These are phyloP conservation scores for Rhodosporidiobolus sp. DNA, from an alignment of 768 basidiomycete species.

Conservation along the genomic window DNA sequence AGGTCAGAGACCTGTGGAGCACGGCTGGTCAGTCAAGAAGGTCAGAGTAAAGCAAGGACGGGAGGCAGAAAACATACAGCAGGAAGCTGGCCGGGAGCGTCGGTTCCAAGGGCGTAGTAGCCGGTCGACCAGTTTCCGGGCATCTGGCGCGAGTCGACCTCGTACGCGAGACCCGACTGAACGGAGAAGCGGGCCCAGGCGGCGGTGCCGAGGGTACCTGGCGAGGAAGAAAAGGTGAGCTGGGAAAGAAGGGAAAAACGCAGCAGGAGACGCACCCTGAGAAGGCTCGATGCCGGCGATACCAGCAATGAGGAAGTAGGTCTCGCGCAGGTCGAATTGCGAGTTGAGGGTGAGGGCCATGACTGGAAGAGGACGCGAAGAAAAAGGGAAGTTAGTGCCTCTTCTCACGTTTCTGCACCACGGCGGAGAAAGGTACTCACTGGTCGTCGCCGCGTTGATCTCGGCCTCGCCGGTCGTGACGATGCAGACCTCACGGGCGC, in stretches of 20 bases:
- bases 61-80: background rate
- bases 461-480: conserved; percentile 47
- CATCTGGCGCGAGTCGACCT: conserved; percentile 53
- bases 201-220: conserved; percentile 51
- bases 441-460: conserved; percentile 53
- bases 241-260: too few relatives aligned
- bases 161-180: conserved; percentile 49
- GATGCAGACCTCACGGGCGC: conserved; percentile 49
- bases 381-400: background rate
- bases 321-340: conserved; percentile 50
- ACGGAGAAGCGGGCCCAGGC: conserved; percentile 52
- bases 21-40: background rate
- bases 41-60: too few relatives aligned
- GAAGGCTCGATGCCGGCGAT: conserved; percentile 53
- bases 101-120: conserved; percentile 43
- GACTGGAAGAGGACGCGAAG: conserved; percentile 16
- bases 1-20: conserved; percentile 26
- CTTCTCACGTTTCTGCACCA: too few relatives aligned
- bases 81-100: conserved; percentile 26
- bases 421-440: too few relatives aligned
- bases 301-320: conserved; percentile 54
- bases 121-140: conserved; percentile 51
- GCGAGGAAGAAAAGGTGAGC: too few relatives aligned
- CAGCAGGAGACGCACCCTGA: too few relatives aligned
- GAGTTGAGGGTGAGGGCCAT: conserved; percentile 48